Conservation (phyloP, 2,329 filamentous ascomycete genomes). For the Cadophora sp. region DNA sequence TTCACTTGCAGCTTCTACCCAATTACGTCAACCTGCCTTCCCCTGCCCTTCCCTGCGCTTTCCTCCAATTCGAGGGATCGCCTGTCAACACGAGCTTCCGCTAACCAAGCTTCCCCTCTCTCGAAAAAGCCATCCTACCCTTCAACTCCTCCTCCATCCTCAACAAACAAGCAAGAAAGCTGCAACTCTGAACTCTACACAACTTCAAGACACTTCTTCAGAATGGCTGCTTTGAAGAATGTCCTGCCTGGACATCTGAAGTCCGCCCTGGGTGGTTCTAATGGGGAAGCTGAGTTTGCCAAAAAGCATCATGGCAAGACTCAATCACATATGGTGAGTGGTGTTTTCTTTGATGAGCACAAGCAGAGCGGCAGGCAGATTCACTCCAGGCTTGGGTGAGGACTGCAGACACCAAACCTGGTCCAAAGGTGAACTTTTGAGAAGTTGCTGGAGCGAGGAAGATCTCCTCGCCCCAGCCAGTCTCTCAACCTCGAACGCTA, state of each 20-base stretch:
- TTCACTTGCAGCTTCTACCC: not conserved
- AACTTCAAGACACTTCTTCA: conserved; percentile 15
- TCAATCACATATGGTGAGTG: conserved; percentile 84
- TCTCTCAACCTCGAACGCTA: not conserved
- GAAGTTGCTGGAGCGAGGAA: conserved; percentile 13
- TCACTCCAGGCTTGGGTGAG: conserved; percentile 7
- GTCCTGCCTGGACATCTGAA: conserved; percentile 87
- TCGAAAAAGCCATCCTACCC: conserved; percentile 20
- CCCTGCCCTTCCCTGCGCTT: not conserved
- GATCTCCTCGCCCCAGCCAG: not conserved
- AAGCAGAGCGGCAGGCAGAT: not conserved
- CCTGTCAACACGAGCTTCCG: conserved; percentile 11
- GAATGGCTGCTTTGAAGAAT: conserved; percentile 76
- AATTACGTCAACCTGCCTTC: conserved; percentile 23
- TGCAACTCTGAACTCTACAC: not conserved
- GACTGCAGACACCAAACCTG: not conserved
- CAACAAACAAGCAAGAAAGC: not conserved
- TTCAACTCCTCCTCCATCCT: not conserved
- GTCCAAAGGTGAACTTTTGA: conserved; percentile 20
- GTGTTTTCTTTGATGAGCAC: not conserved
- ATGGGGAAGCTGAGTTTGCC: conserved; percentile 56
- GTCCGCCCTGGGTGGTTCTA: conserved; percentile 40
- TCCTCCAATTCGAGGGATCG: conserved; percentile 11
- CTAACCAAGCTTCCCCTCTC: conserved; percentile 24
- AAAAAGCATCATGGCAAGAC: conserved; percentile 83